Evolutionary conservation across 805 yeast genomes (phyloP).

Genomic region (Cyberlindnera samutprakarnensis): DNA sequence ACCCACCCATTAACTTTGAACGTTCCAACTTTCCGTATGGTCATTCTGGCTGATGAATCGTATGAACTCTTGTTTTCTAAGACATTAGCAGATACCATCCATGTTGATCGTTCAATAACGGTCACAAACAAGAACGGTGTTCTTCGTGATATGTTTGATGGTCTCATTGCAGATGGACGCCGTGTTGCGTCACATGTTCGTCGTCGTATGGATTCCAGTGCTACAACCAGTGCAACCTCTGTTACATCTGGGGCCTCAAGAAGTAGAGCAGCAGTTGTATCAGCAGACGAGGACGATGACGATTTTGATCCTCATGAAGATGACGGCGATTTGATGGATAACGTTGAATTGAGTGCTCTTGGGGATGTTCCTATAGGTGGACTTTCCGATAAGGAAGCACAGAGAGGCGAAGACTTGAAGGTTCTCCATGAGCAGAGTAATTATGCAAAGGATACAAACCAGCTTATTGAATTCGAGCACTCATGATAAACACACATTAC

Average conservation of each 20-base stretch:
- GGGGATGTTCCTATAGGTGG: slow-evolving; percentile 25
- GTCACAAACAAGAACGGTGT: slow-evolving; percentile 44
- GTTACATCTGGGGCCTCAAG: slow-evolving; percentile 1
- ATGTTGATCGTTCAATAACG: slow-evolving; percentile 46
- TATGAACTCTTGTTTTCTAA: slow-evolving; percentile 76
- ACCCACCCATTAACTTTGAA: slow-evolving; percentile 66
- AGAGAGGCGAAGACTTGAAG: slow-evolving; percentile 19
- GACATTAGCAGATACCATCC: slow-evolving; percentile 61
- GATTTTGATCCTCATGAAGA: slow-evolving; percentile 39
- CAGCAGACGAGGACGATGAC: slow-evolving; percentile 38
- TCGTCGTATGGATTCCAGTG: slow-evolving; percentile 74
- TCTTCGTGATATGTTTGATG: slow-evolving; percentile 83
- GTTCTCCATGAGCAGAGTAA: slow-evolving; percentile 25
- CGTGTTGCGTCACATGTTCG: slow-evolving; percentile 87
- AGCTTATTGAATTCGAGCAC: slow-evolving; percentile 34
- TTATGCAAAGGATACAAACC: slow-evolving; percentile 13
- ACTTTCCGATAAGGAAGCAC: slow-evolving; percentile 4
- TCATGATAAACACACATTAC: slow-evolving; percentile 2
- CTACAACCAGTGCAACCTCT: slow-evolving; percentile 21
- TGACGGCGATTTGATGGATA: slow-evolving; percentile 37
- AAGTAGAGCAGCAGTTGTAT: not conserved
- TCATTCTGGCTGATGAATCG: slow-evolving; percentile 86
- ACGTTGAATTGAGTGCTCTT: slow-evolving; percentile 39
- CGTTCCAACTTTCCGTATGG: slow-evolving; percentile 90
- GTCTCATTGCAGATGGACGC: slow-evolving; percentile 85